Evolutionary conservation across 805 yeast species (phyloP).

Genomic region (Barnettozyma pratensis): DNA sequence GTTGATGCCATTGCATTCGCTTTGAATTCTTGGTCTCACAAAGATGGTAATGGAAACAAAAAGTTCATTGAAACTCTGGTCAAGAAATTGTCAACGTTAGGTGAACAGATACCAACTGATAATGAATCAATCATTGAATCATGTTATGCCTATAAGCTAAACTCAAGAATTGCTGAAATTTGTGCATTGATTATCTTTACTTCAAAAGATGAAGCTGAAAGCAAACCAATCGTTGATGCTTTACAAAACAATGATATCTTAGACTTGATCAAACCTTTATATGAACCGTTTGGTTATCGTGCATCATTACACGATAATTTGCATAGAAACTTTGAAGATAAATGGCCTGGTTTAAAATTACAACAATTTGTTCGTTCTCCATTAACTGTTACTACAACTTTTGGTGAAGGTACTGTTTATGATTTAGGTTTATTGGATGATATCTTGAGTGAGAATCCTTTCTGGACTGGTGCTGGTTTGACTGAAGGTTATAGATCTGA

Average conservation of each 20-base stretch:
- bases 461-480: slow-evolving; percentile 35
- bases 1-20: slow-evolving; percentile 72
- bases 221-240: slow-evolving; percentile 36
- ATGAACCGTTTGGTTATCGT: slow-evolving; percentile 42
- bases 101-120: slow-evolving; percentile 7
- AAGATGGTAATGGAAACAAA: slow-evolving; percentile 39
- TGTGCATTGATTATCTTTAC: slow-evolving; percentile 68
- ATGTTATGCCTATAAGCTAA: slow-evolving; percentile 52
- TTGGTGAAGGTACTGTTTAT: slow-evolving; percentile 51
- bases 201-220: slow-evolving; percentile 38
- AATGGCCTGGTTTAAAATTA: slow-evolving; percentile 44
- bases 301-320: slow-evolving; percentile 41
- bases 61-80: slow-evolving; percentile 31
- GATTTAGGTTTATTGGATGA: slow-evolving; percentile 60
- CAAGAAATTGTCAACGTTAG: slow-evolving; percentile 25
- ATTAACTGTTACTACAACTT: slow-evolving; percentile 39
- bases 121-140: slow-evolving; percentile 27
- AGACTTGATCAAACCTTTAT: slow-evolving; percentile 29
- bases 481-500: slow-evolving; percentile 38
- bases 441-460: slow-evolving; percentile 39
- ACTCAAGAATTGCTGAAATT: slow-evolving; percentile 69
- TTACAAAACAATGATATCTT: slow-evolving; percentile 35
- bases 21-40: slow-evolving; percentile 71
- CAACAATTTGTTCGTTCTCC: slow-evolving; percentile 48
- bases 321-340: slow-evolving; percentile 38